Evolutionary conservation across 2,329 filamentous ascomycete species (phyloP).

Genomic region (Alternaria consortialis): DNA sequence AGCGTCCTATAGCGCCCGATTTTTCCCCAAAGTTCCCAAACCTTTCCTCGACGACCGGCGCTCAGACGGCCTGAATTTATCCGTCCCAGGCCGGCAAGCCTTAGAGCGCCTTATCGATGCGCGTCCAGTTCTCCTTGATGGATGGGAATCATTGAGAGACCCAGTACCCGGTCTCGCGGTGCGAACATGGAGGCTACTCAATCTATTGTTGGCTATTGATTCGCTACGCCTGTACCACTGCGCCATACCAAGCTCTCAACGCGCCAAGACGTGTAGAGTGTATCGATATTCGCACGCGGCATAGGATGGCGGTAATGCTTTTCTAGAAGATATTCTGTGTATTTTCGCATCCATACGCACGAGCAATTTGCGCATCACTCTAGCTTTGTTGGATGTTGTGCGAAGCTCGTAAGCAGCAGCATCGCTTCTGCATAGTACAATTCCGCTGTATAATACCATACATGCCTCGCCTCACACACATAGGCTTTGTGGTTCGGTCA

Average conservation of each 20-base stretch:
- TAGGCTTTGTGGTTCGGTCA: not conserved
- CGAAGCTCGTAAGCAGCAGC: not conserved
- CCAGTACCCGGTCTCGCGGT: not conserved
- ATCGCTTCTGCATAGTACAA: not conserved
- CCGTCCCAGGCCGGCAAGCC: constrained; percentile 4
- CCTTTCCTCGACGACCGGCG: constrained; percentile 21
- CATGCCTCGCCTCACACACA: not conserved
- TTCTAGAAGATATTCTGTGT: constrained; percentile 2
- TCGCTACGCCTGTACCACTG: not conserved
- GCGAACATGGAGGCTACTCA: not conserved
- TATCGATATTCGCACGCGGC: not conserved
- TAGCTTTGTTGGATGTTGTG: not conserved
- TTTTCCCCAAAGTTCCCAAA: constrained; percentile 19
- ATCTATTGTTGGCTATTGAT: not conserved
- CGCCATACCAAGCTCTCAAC: constrained; percentile 1
- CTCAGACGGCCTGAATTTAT: constrained; percentile 9
- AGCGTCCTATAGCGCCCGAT: constrained; percentile 39
- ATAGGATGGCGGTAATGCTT: not conserved
- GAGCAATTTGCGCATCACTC: not conserved
- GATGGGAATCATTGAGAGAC: not conserved
- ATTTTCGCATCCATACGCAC: not conserved
- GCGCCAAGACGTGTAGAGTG: constrained; percentile 2
- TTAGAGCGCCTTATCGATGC: not conserved
- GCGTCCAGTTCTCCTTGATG: not conserved
- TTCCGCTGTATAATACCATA: not conserved